Conservation (phyloP, 2,329 filamentous ascomycete species). For the Bipolaris oryzae region DNA sequence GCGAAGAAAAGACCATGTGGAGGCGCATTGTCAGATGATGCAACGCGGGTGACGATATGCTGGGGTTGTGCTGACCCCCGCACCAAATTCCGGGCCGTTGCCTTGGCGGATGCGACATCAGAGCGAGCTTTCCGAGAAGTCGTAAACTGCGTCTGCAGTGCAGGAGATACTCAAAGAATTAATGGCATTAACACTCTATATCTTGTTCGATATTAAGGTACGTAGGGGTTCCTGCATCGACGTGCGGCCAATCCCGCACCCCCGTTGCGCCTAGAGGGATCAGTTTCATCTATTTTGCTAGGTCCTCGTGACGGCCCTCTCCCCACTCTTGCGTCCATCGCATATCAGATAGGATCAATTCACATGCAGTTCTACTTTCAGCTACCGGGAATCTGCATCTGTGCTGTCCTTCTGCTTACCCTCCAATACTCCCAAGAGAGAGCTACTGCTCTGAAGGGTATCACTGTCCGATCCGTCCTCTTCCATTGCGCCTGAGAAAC, state of each 20-base stretch:
- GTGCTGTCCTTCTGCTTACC: no score
- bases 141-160: neutral
- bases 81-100: neutral
- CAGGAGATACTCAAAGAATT: neutral
- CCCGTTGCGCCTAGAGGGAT: neutral
- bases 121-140: neutral
- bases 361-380: no score
- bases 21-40: neutral
- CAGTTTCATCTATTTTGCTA: neutral
- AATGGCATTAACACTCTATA: neutral
- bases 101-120: neutral
- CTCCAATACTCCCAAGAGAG: neutral
- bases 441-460: neutral
- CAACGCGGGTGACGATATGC: neutral
- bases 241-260: neutral
- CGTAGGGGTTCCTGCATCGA: neutral
- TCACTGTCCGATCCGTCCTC: neutral
- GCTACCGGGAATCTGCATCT: no score
- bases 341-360: no score
- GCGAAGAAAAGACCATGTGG: no score
- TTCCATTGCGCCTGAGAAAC: neutral
- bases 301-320: neutral
- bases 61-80: neutral
- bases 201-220: neutral
- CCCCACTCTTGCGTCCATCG: neutral